Conservation (phyloP, 768 basidiomycete species). For the Tricholoma flavovirens region DNA sequence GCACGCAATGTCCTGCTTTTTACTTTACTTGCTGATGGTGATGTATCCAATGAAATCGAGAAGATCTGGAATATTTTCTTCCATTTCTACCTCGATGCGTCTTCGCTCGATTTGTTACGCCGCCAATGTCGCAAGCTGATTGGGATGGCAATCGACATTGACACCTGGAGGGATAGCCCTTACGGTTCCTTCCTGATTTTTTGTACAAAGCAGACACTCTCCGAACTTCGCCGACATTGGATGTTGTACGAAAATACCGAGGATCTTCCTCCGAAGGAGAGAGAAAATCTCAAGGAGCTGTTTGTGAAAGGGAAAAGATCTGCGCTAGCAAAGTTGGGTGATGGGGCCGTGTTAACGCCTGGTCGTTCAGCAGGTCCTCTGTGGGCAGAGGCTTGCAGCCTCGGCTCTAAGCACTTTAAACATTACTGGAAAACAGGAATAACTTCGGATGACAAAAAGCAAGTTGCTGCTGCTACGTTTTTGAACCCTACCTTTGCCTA, state of each 20-base stretch:
- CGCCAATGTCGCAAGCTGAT: slow-evolving; percentile 26
- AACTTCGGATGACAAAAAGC: slow-evolving; percentile 13
- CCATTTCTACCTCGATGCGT: slow-evolving; percentile 27
- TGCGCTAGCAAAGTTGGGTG: not conserved
- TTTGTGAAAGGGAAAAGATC: slow-evolving; percentile 8
- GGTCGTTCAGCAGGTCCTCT: slow-evolving; percentile 7
- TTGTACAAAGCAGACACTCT: slow-evolving; percentile 23
- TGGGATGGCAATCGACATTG: slow-evolving; percentile 12
- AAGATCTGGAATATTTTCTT: slow-evolving; percentile 33
- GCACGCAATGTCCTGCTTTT: slow-evolving; percentile 34
- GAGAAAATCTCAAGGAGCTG: slow-evolving; percentile 8
- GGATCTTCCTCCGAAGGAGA: slow-evolving; percentile 7
- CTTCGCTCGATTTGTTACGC: slow-evolving; percentile 17
- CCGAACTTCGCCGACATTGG: slow-evolving; percentile 27
- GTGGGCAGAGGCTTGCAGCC: not conserved
- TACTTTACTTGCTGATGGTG: slow-evolving; percentile 22
- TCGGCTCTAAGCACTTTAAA: slow-evolving; percentile 8
- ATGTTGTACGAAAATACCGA: slow-evolving; percentile 21
- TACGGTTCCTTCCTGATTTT: slow-evolving; percentile 25
- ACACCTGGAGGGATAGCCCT: slow-evolving; percentile 21
- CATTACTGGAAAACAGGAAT: slow-evolving; percentile 30
- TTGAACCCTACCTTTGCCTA: slow-evolving; percentile 33
- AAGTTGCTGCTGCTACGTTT: slow-evolving; percentile 17
- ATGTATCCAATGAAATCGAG: slow-evolving; percentile 9
- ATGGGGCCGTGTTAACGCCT: not conserved